Conservation (phyloP, 106 monocot genomes). For the Cymbidium sinense region DNA sequence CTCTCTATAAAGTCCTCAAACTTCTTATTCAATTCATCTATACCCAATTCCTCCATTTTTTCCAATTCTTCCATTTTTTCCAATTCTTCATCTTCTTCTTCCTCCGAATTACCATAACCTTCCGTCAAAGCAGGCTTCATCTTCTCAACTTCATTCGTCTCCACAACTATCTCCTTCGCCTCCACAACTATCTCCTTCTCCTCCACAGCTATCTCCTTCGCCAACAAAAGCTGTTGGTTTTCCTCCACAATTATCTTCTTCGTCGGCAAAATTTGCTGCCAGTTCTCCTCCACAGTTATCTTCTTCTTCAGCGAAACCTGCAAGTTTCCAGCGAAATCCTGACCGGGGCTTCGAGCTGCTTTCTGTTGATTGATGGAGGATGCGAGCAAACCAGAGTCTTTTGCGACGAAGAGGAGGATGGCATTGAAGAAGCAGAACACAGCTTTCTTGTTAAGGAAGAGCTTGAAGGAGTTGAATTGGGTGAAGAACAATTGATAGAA, state of each 20-base stretch:
- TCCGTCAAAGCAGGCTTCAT: neutral
- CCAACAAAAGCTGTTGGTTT: neutral
- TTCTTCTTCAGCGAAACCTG: neutral
- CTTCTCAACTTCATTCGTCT: neutral
- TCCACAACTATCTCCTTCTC: slow-evolving; percentile 9
- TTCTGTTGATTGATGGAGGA: neutral
- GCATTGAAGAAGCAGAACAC: slow-evolving; percentile 47
- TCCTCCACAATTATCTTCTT: neutral
- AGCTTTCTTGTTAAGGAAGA: slow-evolving; percentile 21
- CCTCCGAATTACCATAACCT: neutral
- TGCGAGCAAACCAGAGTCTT: slow-evolving; percentile 35
- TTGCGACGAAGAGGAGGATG: slow-evolving; percentile 47
- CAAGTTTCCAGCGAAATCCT: neutral
- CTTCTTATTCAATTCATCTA: slow-evolving; percentile 45
- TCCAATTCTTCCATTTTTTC: neutral
- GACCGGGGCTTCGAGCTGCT: neutral
- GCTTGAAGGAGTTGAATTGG: neutral
- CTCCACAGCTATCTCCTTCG: neutral
- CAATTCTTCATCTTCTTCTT: neutral
- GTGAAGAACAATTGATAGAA: neutral
- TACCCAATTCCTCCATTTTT: slow-evolving; percentile 13
- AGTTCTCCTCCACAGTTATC: slow-evolving; percentile 1
- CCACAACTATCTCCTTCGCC: neutral
- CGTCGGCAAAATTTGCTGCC: slow-evolving; percentile 3
- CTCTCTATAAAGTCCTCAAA: slow-evolving; percentile 48